Evolutionary conservation across 169 alveolate species (phyloP).

Genomic region (Cryptosporidium sp.): DNA sequence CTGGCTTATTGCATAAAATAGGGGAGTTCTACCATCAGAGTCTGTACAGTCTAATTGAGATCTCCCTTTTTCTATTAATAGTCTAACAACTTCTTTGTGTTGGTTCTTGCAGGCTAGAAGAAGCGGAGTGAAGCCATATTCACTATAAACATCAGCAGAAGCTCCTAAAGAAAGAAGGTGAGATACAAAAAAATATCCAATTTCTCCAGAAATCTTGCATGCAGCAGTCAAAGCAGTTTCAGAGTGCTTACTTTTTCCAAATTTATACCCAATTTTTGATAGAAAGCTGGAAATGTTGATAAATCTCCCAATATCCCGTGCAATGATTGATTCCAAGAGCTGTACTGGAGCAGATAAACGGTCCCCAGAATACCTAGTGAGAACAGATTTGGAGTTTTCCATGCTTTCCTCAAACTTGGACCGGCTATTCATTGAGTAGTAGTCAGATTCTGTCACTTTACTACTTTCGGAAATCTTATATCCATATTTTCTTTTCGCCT

Average conservation of each 20-base stretch:
- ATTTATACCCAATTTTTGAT: conserved; percentile 48
- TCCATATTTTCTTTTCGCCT: conserved; percentile 45
- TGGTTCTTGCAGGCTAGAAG: conserved; percentile 50
- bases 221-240: conserved; percentile 71
- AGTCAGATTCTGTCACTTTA: not conserved
- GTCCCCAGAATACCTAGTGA: conserved; percentile 52
- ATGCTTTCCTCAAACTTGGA: not conserved
- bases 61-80: conserved; percentile 54
- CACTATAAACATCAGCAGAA: conserved; percentile 44
- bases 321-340: conserved; percentile 32
- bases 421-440: conserved; percentile 16
- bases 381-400: not conserved
- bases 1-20: conserved; percentile 68
- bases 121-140: conserved; percentile 54
- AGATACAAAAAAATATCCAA: conserved; percentile 53
- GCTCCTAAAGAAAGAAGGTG: conserved; percentile 73
- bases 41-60: conserved; percentile 34
- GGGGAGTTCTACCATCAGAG: conserved; percentile 71
- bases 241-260: conserved; percentile 62
- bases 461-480: conserved; percentile 26
- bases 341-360: conserved; percentile 67
- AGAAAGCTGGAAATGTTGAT: conserved; percentile 41
- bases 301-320: conserved; percentile 63
- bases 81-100: conserved; percentile 47
- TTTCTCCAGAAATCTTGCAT: conserved; percentile 68